Percentiles rank a stretch among this genome's conserved stretches.
Evolutionary conservation across 2,329 filamentous ascomycete species (phyloP).

Genomic region (Microsporum audouinii): DNA sequence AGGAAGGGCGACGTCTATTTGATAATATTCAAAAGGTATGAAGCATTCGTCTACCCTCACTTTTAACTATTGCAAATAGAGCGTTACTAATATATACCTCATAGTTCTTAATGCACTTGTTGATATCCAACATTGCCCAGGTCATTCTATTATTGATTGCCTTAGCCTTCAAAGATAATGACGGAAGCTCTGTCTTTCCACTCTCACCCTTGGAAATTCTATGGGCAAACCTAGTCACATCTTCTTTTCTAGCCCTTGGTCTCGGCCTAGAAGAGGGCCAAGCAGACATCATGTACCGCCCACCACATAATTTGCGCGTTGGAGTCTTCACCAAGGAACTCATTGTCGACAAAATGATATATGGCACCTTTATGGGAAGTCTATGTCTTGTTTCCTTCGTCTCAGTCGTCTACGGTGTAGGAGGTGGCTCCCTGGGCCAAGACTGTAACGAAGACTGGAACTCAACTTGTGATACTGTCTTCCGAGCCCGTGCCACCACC

Average conservation of each 20-base stretch:
- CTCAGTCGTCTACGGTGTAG: slow-evolving; percentile 29
- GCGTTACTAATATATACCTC: slow-evolving; percentile 37
- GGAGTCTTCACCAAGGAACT: slow-evolving; percentile 34
- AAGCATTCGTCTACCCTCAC: neutral
- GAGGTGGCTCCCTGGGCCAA: slow-evolving; percentile 38
- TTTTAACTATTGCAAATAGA: slow-evolving; percentile 31
- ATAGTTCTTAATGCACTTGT: slow-evolving; percentile 64
- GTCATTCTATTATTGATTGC: slow-evolving; percentile 70
- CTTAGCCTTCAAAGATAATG: slow-evolving; percentile 63
- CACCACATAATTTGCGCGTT: slow-evolving; percentile 52
- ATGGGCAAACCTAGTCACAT: slow-evolving; percentile 88
- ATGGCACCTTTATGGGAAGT: slow-evolving; percentile 37
- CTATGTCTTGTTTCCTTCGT: slow-evolving; percentile 33
- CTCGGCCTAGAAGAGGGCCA: slow-evolving; percentile 67
- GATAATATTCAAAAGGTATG: slow-evolving; percentile 59
- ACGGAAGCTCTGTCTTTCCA: slow-evolving; percentile 67
- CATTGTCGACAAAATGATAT: slow-evolving; percentile 33
- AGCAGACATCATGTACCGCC: slow-evolving; percentile 65
- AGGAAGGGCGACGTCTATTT: slow-evolving; percentile 66
- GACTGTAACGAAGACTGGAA: slow-evolving; percentile 45
- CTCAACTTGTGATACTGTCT: slow-evolving; percentile 42
- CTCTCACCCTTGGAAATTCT: slow-evolving; percentile 75
- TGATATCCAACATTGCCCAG: slow-evolving; percentile 73
- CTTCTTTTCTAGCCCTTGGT: slow-evolving; percentile 73
- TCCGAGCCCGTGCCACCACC: slow-evolving; percentile 60